Percentiles rank a stretch among this genome's conserved stretches.
Conservation (phyloP, 495 filamentous ascomycete species). For the Baudoinia panamericana region DNA sequence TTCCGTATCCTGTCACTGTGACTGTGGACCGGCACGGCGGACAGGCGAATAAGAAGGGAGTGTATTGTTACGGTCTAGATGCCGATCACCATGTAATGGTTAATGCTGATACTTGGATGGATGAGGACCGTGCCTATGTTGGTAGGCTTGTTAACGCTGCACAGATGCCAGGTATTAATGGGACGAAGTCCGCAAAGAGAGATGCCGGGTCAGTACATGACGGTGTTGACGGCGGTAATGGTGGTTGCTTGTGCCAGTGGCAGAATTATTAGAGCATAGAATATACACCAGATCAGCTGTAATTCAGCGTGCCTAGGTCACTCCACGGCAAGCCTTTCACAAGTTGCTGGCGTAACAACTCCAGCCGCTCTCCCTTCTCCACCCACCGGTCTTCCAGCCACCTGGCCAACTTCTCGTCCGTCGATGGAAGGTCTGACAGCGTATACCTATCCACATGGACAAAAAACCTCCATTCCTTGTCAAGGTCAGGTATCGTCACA, state of each 20-base stretch:
- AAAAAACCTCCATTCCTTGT: slow-evolving; percentile 34
- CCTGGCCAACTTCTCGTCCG: slow-evolving; percentile 33
- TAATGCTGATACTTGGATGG: slow-evolving; percentile 39
- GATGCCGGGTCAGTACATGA: not conserved
- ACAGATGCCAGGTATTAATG: slow-evolving; percentile 35
- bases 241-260: slow-evolving; percentile 11
- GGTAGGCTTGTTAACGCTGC: slow-evolving; percentile 49
- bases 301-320: not conserved
- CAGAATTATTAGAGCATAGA: slow-evolving; percentile 1
- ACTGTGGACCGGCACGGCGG: slow-evolving; percentile 57
- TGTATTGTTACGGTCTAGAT: slow-evolving; percentile 58
- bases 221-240: slow-evolving; percentile 9
- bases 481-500: slow-evolving; percentile 30
- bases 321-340: slow-evolving; percentile 8
- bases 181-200: slow-evolving; percentile 3
- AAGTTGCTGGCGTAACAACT: slow-evolving; percentile 21
- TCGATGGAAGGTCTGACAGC: slow-evolving; percentile 34
- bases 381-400: slow-evolving; percentile 45
- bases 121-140: slow-evolving; percentile 46
- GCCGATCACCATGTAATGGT: slow-evolving; percentile 38
- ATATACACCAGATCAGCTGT: not conserved
- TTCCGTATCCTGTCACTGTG: slow-evolving; percentile 77
- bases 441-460: slow-evolving; percentile 38
- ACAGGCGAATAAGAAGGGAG: slow-evolving; percentile 49
- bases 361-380: slow-evolving; percentile 41